Conservation (phyloP, 805 yeast species). For the Cyberlindnera sargentensis region DNA sequence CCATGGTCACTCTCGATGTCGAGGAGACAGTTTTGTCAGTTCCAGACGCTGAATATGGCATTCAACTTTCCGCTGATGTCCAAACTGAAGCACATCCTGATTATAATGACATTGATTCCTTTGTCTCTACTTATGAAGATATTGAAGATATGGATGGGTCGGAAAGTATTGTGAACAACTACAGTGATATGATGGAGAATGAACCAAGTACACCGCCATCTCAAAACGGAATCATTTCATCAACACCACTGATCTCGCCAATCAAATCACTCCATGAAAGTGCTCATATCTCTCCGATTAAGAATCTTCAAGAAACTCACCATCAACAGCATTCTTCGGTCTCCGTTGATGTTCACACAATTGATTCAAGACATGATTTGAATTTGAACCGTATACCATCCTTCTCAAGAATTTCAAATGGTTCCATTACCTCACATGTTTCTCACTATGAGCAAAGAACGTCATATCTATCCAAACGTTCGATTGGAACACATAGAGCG, state of each 20-base stretch:
- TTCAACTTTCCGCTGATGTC: neutral
- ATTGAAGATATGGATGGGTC: constrained; percentile 8
- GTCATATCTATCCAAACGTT: constrained; percentile 21
- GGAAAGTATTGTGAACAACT: constrained; percentile 4
- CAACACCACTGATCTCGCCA: constrained; percentile 23
- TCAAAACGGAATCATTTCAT: constrained; percentile 19
- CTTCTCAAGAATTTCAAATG: constrained; percentile 18
- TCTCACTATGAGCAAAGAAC: constrained; percentile 6
- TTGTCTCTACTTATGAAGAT: constrained; percentile 21
- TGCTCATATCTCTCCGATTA: neutral
- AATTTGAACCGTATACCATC: constrained; percentile 18
- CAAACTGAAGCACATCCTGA: neutral
- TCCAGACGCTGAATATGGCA: too few relatives aligned
- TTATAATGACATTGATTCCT: constrained; percentile 23
- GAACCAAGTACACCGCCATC: constrained; percentile 23
- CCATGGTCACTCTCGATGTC: too few relatives aligned
- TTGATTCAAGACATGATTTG: constrained; percentile 3
- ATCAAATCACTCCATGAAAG: constrained; percentile 19
- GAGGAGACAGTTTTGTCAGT: too few relatives aligned
- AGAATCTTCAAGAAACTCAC: neutral
- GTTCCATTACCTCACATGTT: constrained; percentile 4
- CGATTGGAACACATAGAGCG: constrained; percentile 12
- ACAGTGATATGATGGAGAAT: constrained; percentile 7
- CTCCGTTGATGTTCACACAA: neutral
- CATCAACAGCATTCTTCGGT: neutral